Evolutionary conservation across 805 yeast species (phyloP), one percentile per base, ranked within the genome.

Genomic region (Clavispora fructus): DNA sequence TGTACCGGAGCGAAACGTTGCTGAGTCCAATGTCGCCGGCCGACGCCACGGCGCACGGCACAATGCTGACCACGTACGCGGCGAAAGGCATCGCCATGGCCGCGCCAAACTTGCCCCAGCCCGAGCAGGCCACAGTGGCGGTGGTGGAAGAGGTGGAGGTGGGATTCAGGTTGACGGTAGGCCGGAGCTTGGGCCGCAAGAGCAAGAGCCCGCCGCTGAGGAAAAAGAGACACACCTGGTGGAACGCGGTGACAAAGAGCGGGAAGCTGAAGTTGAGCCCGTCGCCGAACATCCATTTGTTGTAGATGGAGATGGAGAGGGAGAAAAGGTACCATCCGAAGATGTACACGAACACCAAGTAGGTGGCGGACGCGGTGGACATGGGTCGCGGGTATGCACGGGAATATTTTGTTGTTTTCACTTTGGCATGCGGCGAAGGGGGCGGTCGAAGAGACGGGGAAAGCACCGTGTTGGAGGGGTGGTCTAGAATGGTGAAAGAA

Each of bases 231-330:
- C 85, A 78, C 26, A 84, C 59, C 67, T 94, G 98, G 67, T 94
- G 99, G 55, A 83, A 75, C 4, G 91, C 73, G 0, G 99, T 94
- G 44, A 91, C 80, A 27, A 91, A 67, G 19, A 94, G 77, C 1
- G 99, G 99, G 60, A 82, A 94, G 29, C 80, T 78, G 57, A 94
- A 84, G 59, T 87, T 80, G 46, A 91, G 70, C 16, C 88, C 85
- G 9, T 77, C 74, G 35, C 92, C 91, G 69, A 92, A 94, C 97
- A 92, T 92, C 97, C 97, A 90, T 68, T 91, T 91, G 72, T 94
- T 94, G 69, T 92, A 94, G 28, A 87, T 64, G 8, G 91, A 83
- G 16, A 87, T 79, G 14, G 86, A 67, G 46, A 86, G 69, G 7
- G 91, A 83, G 48, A 84, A 83, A 14, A 74, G 47, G 55, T 85